Evolutionary conservation across 371 early-diverging fungal genomes (phyloP).

Genomic region (Lichtheimia hyalospora): DNA sequence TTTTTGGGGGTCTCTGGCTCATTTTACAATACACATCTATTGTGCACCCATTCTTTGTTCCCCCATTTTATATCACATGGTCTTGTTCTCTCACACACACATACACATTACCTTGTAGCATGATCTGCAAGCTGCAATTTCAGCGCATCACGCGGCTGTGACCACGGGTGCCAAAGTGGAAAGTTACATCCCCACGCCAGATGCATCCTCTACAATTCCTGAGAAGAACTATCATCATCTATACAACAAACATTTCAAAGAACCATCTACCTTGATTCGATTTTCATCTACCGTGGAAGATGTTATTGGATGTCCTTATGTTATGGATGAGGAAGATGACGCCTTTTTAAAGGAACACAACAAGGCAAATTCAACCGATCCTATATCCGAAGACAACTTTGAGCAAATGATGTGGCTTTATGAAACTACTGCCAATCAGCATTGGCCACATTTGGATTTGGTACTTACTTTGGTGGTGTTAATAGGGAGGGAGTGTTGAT

Average conservation of each 20-base stretch:
- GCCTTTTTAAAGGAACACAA: conserved; percentile 67
- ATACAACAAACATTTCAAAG: conserved; percentile 70
- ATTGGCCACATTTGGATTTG: conserved; percentile 56
- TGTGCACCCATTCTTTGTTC: background rate
- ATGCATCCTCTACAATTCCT: conserved; percentile 75
- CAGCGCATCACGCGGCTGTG: conserved; percentile 73
- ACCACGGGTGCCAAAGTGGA: conserved; percentile 55
- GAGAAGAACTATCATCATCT: conserved; percentile 59
- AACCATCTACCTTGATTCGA: conserved; percentile 76
- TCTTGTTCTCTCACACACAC: background rate
- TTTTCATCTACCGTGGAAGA: conserved; percentile 89
- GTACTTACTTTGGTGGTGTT: conserved; percentile 21
- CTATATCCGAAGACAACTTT: conserved; percentile 69
- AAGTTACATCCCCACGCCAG: conserved; percentile 92
- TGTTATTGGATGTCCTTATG: conserved; percentile 82
- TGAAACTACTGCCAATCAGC: conserved; percentile 61
- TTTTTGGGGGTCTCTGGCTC: background rate
- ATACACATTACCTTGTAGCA: conserved; percentile 30
- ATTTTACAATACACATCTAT: conserved; percentile 4
- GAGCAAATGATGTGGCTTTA: conserved; percentile 81
- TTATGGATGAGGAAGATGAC: conserved; percentile 86
- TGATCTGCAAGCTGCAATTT: conserved; percentile 93
- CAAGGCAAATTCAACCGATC: conserved; percentile 22
- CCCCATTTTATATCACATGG: background rate
- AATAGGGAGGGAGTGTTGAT: background rate